Conservation (phyloP, 768 basidiomycete species). For the Kwoniella sp. region DNA sequence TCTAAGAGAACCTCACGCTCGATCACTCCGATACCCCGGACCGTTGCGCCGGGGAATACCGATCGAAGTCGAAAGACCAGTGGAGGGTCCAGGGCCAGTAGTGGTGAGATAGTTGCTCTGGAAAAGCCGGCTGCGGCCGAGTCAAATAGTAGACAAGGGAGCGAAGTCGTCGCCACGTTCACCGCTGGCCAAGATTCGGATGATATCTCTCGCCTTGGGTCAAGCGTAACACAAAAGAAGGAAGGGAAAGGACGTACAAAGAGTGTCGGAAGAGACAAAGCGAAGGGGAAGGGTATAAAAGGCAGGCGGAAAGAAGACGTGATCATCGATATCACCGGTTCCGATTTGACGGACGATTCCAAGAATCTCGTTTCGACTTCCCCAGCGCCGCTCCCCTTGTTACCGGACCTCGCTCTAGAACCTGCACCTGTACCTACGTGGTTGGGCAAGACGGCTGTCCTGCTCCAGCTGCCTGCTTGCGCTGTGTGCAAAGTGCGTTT, state of each 20-base stretch:
- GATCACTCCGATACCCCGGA: not conserved
- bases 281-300: not conserved
- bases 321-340: not conserved
- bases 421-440: constrained; percentile 32
- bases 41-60: not conserved
- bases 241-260: not conserved
- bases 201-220: too few relatives aligned
- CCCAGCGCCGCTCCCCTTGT: constrained; percentile 18
- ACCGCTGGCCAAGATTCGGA: too few relatives aligned
- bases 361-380: not conserved
- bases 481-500: constrained; percentile 34
- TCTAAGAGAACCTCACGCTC: not conserved
- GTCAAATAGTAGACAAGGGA: too few relatives aligned
- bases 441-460: constrained; percentile 36
- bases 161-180: too few relatives aligned
- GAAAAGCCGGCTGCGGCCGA: not conserved
- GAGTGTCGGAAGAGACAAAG: not conserved
- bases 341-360: not conserved
- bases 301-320: not conserved
- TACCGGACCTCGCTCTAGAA: constrained; percentile 20
- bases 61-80: too few relatives aligned
- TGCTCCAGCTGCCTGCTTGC: constrained; percentile 29
- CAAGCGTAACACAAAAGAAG: too few relatives aligned
- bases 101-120: not conserved
- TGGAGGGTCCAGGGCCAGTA: not conserved